Conservation (phyloP, 495 filamentous ascomycete species). For the Xylaria grammica region DNA sequence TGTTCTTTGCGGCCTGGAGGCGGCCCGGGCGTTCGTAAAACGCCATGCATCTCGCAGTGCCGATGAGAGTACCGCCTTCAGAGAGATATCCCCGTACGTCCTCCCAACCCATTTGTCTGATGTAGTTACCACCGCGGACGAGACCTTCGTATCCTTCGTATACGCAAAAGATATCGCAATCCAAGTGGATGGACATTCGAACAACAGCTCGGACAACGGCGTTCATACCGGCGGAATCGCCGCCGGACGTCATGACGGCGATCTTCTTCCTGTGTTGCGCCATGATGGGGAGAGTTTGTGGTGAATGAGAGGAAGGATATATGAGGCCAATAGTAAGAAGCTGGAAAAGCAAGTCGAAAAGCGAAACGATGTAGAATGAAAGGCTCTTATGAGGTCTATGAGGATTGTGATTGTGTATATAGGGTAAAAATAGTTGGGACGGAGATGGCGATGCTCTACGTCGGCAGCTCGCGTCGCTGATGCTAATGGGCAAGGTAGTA, state of each 20-base stretch:
- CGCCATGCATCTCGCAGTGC: conserved; percentile 86
- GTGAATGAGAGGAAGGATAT: neutral
- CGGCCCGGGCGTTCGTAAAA: conserved; percentile 89
- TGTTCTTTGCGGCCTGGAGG: conserved; percentile 85
- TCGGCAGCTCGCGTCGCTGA: conserved; percentile 10
- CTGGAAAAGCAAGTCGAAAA: neutral
- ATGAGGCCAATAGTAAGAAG: neutral
- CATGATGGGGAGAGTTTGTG: conserved; percentile 36
- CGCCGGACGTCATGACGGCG: conserved; percentile 94
- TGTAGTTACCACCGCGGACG: conserved; percentile 85
- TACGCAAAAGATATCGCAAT: conserved; percentile 86
- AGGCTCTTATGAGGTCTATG: neutral
- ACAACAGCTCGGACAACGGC: conserved; percentile 92
- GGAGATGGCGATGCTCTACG: neutral
- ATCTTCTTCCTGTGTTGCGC: conserved; percentile 71
- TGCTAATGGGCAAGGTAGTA: neutral
- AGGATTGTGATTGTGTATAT: neutral
- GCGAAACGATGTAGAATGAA: neutral
- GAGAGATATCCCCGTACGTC: conserved; percentile 95
- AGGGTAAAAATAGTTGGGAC: neutral
- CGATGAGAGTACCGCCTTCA: conserved; percentile 95
- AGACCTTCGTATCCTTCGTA: conserved; percentile 97
- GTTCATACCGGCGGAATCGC: conserved; percentile 98
- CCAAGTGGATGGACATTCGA: conserved; percentile 84
- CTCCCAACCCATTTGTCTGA: conserved; percentile 86